Evolutionary conservation across 352 stramenopile genomes (phyloP).

Genomic region (Aphanomyces invadans): DNA sequence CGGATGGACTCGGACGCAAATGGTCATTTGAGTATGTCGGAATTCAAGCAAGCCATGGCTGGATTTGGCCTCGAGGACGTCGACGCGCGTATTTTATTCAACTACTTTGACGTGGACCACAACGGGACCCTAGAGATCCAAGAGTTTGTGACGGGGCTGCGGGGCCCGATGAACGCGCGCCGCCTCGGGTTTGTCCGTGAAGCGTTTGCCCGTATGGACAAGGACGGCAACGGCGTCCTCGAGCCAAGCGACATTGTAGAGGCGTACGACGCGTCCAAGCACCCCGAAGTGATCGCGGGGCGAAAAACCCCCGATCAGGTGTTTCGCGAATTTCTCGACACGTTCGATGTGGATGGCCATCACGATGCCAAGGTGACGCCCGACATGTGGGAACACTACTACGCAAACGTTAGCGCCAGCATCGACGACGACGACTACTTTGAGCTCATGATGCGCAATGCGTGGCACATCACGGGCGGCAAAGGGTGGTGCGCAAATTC

Average conservation of each 20-base stretch:
- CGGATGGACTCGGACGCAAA: conserved; percentile 22
- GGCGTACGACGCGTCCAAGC: conserved; percentile 70
- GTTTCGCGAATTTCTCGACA: conserved; percentile 78
- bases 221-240: conserved; percentile 56
- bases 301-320: conserved; percentile 55
- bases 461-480: conserved; percentile 79
- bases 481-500: conserved; percentile 68
- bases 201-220: conserved; percentile 69
- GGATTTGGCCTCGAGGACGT: conserved; percentile 30
- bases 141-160: conserved; percentile 70
- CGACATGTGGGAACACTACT: conserved; percentile 76
- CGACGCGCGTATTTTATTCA: conserved; percentile 54
- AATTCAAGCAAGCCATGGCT: conserved; percentile 22
- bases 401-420: conserved; percentile 80
- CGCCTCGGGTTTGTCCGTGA: conserved; percentile 32
- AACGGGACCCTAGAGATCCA: conserved; percentile 70
- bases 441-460: conserved; percentile 87
- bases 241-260: conserved; percentile 75
- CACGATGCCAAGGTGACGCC: conserved; percentile 61
- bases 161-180: conserved; percentile 28
- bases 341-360: conserved; percentile 64
- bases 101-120: conserved; percentile 82
- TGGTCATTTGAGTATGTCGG: conserved; percentile 21
- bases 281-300: conserved; percentile 76
- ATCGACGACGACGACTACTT: conserved; percentile 89